Evolutionary conservation across 805 yeast genomes (phyloP).

Genomic region (Candida michaelii): DNA sequence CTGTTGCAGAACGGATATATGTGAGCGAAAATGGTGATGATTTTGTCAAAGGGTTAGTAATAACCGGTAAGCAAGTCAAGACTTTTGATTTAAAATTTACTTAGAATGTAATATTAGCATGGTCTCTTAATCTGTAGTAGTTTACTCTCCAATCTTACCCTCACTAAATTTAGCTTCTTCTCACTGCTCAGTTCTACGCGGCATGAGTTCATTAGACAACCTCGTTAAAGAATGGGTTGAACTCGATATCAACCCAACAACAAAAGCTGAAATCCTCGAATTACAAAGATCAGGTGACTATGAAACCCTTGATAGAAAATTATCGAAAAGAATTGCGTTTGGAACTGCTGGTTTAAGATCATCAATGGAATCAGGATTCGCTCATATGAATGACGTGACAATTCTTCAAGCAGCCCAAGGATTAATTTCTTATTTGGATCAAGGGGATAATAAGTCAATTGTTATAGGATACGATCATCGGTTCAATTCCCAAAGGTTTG

Average conservation of each 20-base stretch:
- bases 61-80: conserved; percentile 1
- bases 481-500: conserved; percentile 74
- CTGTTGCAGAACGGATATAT: background rate
- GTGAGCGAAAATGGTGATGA: conserved; percentile 1
- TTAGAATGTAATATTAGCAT: background rate
- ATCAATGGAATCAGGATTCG: conserved; percentile 87
- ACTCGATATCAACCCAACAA: conserved; percentile 39
- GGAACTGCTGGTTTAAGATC: conserved; percentile 95
- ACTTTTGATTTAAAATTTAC: background rate
- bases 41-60: background rate
- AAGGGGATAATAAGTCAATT: conserved; percentile 31
- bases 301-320: conserved; percentile 49
- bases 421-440: conserved; percentile 50
- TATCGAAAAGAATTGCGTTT: conserved; percentile 66
- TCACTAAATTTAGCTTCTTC: background rate
- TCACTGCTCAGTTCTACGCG: too few relatives aligned
- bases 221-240: conserved; percentile 37
- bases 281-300: conserved; percentile 41
- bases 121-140: too few relatives aligned
- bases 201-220: conserved; percentile 17
- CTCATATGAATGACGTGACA: conserved; percentile 85
- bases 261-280: conserved; percentile 54
- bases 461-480: conserved; percentile 95
- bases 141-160: too few relatives aligned
- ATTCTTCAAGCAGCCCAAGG: conserved; percentile 91